Base-by-base conservation (phyloP, 768 basidiomycete species). In the Tylopilus vinaceipallidus region DNA sequence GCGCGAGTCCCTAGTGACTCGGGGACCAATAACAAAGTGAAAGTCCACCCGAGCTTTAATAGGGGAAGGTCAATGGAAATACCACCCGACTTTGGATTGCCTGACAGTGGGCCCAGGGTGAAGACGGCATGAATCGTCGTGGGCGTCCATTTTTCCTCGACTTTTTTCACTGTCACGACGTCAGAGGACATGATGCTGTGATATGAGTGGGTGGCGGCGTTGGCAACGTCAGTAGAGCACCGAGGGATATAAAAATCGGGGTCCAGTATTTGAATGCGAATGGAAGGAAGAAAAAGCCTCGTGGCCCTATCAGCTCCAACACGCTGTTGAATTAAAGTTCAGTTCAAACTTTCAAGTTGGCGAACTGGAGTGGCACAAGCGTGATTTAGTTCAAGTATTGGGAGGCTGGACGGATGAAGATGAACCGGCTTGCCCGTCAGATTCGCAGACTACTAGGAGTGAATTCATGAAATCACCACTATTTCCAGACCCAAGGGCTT, bases 91-190 rank as follows among this genome's bases (percentile, higher is more conserved):
- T 0, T 30, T 17, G 45, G 3, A 12, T 5, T 26, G 23, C 17
- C 12, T 11, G 54, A 1, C 8, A 35, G 30, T 13, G n/a, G n/a
- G 26, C 2, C 2, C 6, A 59, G 9, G 16, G 13, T 2, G 33
- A 50, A 63, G 22, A 35, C 16, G 3, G 46, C 40, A 17, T 57
- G 37, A 6, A 64, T 38, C 6, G 45, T 39, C 3, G 58, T 52
- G 4, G 45, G 40, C 14, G 52, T 46, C 61, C 60, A 54, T 26
- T 24, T 49, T 24, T 62, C 60, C 24, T 57, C 50, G 3, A 56
- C 34, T 30, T 23, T 49, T 27, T 37, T 3, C 12, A 30, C 57
- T 14, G 8, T 34, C 26, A 49, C 14, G 16, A 24, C 35, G 34
- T 33, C 24, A 14, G 47, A 32, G 33, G 41, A 3, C 38, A 48